These are phyloP conservation scores for Ophiostoma triangulosporum DNA, from an alignment of 2,329 filamentous ascomycete genomes.

Conservation along the genomic window DNA sequence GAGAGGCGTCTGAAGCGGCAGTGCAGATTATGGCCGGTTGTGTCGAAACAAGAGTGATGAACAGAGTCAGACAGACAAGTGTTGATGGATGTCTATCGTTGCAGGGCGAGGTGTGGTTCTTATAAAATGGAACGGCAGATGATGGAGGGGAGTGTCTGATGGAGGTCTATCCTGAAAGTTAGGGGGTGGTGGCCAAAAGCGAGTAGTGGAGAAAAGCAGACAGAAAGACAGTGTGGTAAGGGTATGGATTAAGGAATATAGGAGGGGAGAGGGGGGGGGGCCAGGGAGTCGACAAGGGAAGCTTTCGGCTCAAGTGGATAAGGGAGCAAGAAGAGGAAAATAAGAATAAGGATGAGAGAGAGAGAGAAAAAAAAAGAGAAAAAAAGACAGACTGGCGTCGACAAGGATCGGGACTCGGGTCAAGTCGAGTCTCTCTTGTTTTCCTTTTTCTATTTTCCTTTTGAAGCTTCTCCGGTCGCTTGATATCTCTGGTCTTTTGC, in stretches of 20 bases:
- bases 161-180: slow-evolving; percentile 21
- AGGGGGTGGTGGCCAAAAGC: slow-evolving; percentile 22
- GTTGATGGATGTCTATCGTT: slow-evolving; percentile 20
- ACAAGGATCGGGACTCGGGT: neutral
- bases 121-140: slow-evolving; percentile 35
- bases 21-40: slow-evolving; percentile 9
- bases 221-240: neutral
- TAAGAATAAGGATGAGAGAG: neutral
- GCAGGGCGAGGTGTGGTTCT: slow-evolving; percentile 34
- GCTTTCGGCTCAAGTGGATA: neutral
- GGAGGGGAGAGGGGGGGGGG: neutral
- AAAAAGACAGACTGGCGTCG: neutral
- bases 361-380: neutral
- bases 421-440: neutral
- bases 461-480: neutral
- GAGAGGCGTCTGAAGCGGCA: neutral
- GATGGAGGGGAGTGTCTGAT: slow-evolving; percentile 33
- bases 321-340: neutral
- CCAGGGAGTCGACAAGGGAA: neutral
- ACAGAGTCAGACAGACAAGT: slow-evolving; percentile 16
- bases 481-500: neutral
- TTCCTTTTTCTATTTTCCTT: neutral
- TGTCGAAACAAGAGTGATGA: slow-evolving; percentile 16
- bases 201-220: slow-evolving; percentile 9
- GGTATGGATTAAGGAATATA: slow-evolving; percentile 1